These are phyloP conservation scores for Cutaneotrichosporon mucoides DNA, from an alignment of 1,284 basidiomycete genomes.

Conservation along the genomic window DNA sequence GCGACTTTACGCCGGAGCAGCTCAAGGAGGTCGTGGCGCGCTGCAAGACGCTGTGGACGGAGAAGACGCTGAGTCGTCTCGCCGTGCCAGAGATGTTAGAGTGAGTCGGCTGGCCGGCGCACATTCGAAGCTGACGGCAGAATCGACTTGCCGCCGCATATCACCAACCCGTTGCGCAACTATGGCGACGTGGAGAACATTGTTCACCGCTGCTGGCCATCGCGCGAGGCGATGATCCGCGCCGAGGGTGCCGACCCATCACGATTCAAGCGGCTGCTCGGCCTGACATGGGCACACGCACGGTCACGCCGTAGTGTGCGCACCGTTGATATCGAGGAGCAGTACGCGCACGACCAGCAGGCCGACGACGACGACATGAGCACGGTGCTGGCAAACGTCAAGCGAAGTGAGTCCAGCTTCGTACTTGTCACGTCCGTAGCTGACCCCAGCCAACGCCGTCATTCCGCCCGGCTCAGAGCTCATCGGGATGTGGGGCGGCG, in stretches of 20 bases:
- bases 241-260: conserved; percentile 37
- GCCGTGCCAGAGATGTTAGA: conserved; percentile 50
- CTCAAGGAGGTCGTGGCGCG: conserved; percentile 45
- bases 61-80: conserved; percentile 43
- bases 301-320: conserved; percentile 36
- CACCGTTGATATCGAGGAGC: conserved; percentile 45
- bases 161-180: conserved; percentile 37
- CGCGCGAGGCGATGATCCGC: conserved; percentile 42
- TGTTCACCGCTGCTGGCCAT: conserved; percentile 44
- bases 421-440: not conserved
- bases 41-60: conserved; percentile 46
- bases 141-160: conserved; percentile 36
- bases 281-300: conserved; percentile 45
- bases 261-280: conserved; percentile 43
- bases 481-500: conserved; percentile 48
- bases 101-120: conserved; percentile 21
- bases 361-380: conserved; percentile 39
- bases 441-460: conserved; percentile 37
- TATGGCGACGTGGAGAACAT: conserved; percentile 44
- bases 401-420: conserved; percentile 31
- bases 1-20: conserved; percentile 43
- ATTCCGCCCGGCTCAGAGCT: conserved; percentile 47
- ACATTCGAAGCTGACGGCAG: conserved; percentile 18
- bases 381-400: conserved; percentile 44
- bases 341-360: conserved; percentile 33